Base-by-base conservation (phyloP, 345 rosid species). In the Clausena lansium region DNA sequence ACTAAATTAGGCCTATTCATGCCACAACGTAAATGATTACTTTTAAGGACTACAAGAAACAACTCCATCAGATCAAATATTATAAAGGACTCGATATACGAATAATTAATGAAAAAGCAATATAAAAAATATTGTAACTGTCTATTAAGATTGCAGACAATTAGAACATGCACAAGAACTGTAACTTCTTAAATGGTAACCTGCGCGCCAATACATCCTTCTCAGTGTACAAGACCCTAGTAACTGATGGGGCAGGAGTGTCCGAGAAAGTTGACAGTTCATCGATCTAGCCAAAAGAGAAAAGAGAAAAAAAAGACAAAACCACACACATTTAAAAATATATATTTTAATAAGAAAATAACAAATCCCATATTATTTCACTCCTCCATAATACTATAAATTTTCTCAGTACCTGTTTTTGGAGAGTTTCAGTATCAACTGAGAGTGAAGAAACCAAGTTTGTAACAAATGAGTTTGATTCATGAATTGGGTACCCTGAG, bases 211-310 rank as follows among this genome's bases (percentile, higher is more conserved):
- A 82, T 27, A 95, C 91, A 81, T 95, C 99, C 80, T 89, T 90
- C 19, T 91, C 90, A 61, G 92, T 75, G 86, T 93, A 95, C 33
- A 95, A 89, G 74, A 95, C 78, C 87, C 98, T 87, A 1, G 99
- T 95, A 25, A 95, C 97, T 13, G 98, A 88, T 64, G 99, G 97
- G 54, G 94, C 88, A 75, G 96, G 93, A 45, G 97, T 67, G 63
- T 95, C 98, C 68, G 98, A 93, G 86, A 95, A 90, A 81, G 80
- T 78, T 9, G 99, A 89, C 5, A 93, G 92, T 81, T 91, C 96
- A 79, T 93, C 95, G 86, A 95, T 90, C 98, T 92, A 83, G 78
- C 10, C n/a, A n/a, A n/a, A n/a, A n/a, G n/a, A n/a, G n/a, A n/a
- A n/a, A n/a, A n/a, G n/a, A n/a, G n/a, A 74, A 62, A 36, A 9